These are phyloP conservation scores for Apiotrichum brassicae DNA, from an alignment of 1,284 basidiomycete species.

Conservation along the genomic window DNA sequence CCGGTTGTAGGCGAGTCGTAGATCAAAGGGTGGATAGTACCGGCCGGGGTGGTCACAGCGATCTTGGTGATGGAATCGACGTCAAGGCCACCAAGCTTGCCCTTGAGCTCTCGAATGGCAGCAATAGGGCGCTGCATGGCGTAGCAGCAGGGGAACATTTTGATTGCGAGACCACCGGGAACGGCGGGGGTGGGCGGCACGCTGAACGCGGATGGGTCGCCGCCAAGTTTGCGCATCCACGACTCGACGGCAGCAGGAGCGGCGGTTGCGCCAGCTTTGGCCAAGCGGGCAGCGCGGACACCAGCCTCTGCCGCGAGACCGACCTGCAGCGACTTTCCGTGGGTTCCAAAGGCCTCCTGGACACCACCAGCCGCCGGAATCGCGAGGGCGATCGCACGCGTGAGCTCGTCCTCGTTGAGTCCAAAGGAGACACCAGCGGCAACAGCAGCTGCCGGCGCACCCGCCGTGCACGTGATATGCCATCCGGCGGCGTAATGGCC, in stretches of 20 bases:
- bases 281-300: slow-evolving; percentile 4
- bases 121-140: slow-evolving; percentile 11
- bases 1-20: slow-evolving; percentile 8
- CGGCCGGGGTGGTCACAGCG: slow-evolving; percentile 4
- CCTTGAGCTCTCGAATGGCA: slow-evolving; percentile 7
- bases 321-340: slow-evolving; percentile 11
- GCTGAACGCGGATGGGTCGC: not conserved
- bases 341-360: slow-evolving; percentile 11
- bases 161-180: slow-evolving; percentile 8
- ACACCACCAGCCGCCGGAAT: slow-evolving; percentile 7
- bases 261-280: slow-evolving; percentile 3
- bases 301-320: slow-evolving; percentile 7
- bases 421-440: slow-evolving; percentile 2
- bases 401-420: slow-evolving; percentile 7
- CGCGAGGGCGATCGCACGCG: slow-evolving; percentile 7
- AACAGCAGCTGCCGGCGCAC: slow-evolving; percentile 8
- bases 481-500: slow-evolving; percentile 6
- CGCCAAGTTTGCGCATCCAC: slow-evolving; percentile 8
- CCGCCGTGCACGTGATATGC: slow-evolving; percentile 10
- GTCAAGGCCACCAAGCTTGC: slow-evolving; percentile 1
- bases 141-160: slow-evolving; percentile 13
- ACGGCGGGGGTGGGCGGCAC: slow-evolving; percentile 4
- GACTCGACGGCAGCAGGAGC: slow-evolving; percentile 6
- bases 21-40: slow-evolving; percentile 8
- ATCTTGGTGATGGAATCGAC: slow-evolving; percentile 2